Evolutionary conservation across 2,329 filamentous ascomycete genomes (phyloP).

Genomic region (Curvularia sp.): DNA sequence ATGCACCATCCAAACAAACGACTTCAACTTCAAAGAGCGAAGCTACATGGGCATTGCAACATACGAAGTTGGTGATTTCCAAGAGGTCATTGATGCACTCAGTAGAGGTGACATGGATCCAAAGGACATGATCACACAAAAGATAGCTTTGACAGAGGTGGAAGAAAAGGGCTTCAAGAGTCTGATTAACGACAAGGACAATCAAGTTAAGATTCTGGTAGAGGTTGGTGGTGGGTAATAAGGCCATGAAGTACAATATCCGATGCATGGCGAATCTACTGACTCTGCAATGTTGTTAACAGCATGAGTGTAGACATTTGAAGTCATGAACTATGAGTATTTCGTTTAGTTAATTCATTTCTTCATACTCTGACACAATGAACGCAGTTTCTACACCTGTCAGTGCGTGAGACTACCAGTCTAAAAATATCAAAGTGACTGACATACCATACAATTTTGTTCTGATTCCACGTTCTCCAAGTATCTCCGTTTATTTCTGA

Average conservation of each 20-base stretch:
- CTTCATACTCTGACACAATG: neutral
- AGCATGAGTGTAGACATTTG: no score
- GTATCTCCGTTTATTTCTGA: no score
- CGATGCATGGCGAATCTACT: neutral
- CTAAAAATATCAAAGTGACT: neutral
- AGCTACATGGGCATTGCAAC: conserved; percentile 62
- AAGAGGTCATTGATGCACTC: conserved; percentile 55
- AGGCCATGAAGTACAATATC: neutral
- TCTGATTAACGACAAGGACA: conserved; percentile 58
- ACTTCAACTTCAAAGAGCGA: conserved; percentile 61
- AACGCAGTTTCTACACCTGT: neutral
- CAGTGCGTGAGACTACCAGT: neutral
- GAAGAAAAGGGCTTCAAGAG: conserved; percentile 57
- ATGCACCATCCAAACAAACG: conserved; percentile 58
- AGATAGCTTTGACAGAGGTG: conserved; percentile 55
- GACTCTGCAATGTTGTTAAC: neutral
- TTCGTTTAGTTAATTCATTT: neutral
- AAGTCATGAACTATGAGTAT: neutral
- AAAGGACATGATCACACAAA: conserved; percentile 58
- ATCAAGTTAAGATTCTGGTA: conserved; percentile 59
- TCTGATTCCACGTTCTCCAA: no score
- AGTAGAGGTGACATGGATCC: conserved; percentile 54
- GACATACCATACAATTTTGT: neutral
- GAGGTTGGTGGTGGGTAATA: conserved; percentile 40
- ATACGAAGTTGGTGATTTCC: conserved; percentile 60